Evolutionary conservation across 495 filamentous ascomycete genomes (phyloP).

Genomic region (Choiromyces venosus): DNA sequence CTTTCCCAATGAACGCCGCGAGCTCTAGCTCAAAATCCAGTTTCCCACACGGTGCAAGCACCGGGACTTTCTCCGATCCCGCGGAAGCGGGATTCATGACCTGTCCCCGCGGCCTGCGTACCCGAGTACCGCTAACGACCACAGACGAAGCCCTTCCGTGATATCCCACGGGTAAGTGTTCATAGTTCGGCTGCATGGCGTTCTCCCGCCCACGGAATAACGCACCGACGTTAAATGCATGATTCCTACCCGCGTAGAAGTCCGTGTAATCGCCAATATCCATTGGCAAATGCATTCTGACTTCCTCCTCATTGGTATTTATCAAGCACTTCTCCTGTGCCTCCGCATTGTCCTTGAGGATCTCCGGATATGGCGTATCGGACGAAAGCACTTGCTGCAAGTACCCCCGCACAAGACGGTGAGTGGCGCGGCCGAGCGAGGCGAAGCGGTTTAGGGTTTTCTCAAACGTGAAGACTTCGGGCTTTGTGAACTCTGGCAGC

Average conservation of each 20-base stretch:
- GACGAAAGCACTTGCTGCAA: conserved; percentile 65
- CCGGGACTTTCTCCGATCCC: conserved; percentile 45
- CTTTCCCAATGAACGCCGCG: conserved; percentile 66
- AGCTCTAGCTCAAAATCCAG: conserved; percentile 88
- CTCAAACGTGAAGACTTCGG: conserved; percentile 42
- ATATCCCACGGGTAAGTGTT: conserved; percentile 82
- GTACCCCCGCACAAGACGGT: conserved; percentile 65
- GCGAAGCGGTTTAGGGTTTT: conserved; percentile 79
- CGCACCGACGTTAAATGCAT: conserved; percentile 74
- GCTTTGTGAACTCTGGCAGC: conserved; percentile 31
- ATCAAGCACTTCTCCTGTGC: conserved; percentile 54
- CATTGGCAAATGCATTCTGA: conserved; percentile 75
- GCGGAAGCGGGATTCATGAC: conserved; percentile 48
- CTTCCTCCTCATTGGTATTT: conserved; percentile 35
- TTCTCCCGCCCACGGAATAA: conserved; percentile 78
- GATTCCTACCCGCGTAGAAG: conserved; percentile 89
- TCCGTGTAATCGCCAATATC: conserved; percentile 93
- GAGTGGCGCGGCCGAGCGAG: conserved; percentile 63
- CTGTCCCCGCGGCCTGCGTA: conserved; percentile 77
- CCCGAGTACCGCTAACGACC: conserved; percentile 66
- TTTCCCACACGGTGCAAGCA: conserved; percentile 57
- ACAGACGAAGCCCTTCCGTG: conserved; percentile 77
- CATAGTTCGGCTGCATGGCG: conserved; percentile 86
- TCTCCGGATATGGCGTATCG: conserved; percentile 52
- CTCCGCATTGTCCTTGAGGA: conserved; percentile 54